Evolutionary conservation across 768 basidiomycete species (phyloP), one percentile per base, ranked within the genome.

Genomic region (Pulveroboletus sp.): DNA sequence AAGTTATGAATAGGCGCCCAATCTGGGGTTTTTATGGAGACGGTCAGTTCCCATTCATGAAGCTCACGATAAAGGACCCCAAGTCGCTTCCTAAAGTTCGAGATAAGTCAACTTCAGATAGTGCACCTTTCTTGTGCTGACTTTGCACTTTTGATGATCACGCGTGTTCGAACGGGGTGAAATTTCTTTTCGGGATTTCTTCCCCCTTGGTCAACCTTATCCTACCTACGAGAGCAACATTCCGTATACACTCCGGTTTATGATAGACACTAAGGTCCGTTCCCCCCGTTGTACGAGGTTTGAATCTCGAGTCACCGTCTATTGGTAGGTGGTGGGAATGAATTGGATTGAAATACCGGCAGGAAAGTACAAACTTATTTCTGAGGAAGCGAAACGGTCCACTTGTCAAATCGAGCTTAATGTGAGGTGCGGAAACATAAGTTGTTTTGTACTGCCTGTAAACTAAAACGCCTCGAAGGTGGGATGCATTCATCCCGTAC

Each of bases 321-420:
- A 2, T 53, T 21, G 1, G 32, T 36, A 94, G 90, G 84, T 99
- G 25, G 85, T 94, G 41, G 97, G 97, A 9, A 98, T 99, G 97
- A 98, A 97, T 64, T 99, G 97, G 95, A 87, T 99, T 44, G 93
- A 98, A 69, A 73, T 97, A 9, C 87, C 87, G 5, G 82, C 87
- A 4, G 90, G 90, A 3, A 82, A 82, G 56, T 99, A 97, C 62
- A 73, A 74, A 12, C 62, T 94, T 17, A 49, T 84, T n/a, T 62
- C 77, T 2, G 74, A 69, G 11, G 73, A 73, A 36, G 71, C 76
- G 32, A 89, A 82, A 61, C 76, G 77, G 40, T 94, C 94, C 1
- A 77, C 78, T 40, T 97, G 93, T 66, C 97, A 99, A 64, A 78
- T 97, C 14, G 95, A 99, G 66, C 69, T 98, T 39, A 79, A 71